Evolutionary conservation across 257 asterid species (phyloP), one percentile per base, ranked within the genome.

Genomic region (Ehretia macrophylla): DNA sequence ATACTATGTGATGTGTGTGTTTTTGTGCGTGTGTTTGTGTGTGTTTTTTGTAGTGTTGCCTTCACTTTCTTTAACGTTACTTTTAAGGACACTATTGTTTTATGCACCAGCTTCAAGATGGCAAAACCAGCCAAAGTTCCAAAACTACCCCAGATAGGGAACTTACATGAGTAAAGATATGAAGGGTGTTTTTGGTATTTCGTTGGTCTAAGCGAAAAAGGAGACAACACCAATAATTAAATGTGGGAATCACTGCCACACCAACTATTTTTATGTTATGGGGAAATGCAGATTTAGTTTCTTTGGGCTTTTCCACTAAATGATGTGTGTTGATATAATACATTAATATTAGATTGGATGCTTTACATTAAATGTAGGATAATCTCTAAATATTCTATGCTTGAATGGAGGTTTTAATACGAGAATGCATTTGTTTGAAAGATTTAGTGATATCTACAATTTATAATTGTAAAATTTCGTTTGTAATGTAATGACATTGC

Each of bases 231-330:
- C 63, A 56, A 45, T 48, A 53, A 66, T 66, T 60, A 39, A 48
- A 38, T 71, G 59, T 55, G 65, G 64, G 67, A 58, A 72, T 72
- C 67, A 58, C 60, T 49, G 60, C 44, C 40, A 59, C 42, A 20
- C 10, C 35, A 27, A 27, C 6, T 42, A 42, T 10, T 42, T n/a
- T 42, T 42, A 42, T 42, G 47, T 3, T 10, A 10, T 42, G 47
- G 47, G 47, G 47, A 42, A 42, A 10, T 42, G 47, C 8, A 42
- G 47, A 38, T 38, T 38, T n/a, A n/a, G n/a, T n/a, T 27, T 27
- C 6, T 6, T 27, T 27, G 3, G 35, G 35, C 4, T 27, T 27
- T 27, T 27, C 35, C 35, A 3, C 35, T 1, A 27, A 3, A 27
- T 27, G 35, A 27, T 27, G 35, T 27, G 35, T 6, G 35, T 27